Conservation (phyloP, 345 rosid genomes). For the Nasturtium officinale region DNA sequence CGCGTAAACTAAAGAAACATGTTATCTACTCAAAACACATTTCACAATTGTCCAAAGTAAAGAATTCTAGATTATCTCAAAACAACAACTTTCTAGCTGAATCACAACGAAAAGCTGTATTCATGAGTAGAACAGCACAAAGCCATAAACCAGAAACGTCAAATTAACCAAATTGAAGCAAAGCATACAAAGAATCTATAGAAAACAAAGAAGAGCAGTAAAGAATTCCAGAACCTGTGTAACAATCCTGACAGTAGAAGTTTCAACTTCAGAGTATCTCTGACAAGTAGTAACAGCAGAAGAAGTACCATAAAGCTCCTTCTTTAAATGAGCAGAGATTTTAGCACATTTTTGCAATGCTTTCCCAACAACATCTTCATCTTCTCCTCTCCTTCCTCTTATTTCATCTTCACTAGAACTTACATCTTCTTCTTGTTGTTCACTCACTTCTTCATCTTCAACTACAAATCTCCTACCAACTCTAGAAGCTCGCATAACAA, state of each 20-base stretch:
- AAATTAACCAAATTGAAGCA: background rate
- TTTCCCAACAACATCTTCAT: slow-evolving; percentile 82
- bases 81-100: slow-evolving; percentile 13
- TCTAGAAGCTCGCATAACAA: slow-evolving; percentile 45
- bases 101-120: slow-evolving; percentile 1
- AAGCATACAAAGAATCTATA: background rate
- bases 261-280: slow-evolving; percentile 79
- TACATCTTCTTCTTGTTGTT: slow-evolving; percentile 24
- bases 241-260: slow-evolving; percentile 79
- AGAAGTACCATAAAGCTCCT: slow-evolving; percentile 78
- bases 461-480: slow-evolving; percentile 69
- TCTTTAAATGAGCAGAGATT: slow-evolving; percentile 74
- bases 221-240: slow-evolving; percentile 63
- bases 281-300: slow-evolving; percentile 56
- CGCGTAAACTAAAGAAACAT: background rate
- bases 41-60: background rate
- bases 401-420: slow-evolving; percentile 58
- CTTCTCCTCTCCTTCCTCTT: slow-evolving; percentile 35
- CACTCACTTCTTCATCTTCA: slow-evolving; percentile 69
- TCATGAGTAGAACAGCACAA: background rate
- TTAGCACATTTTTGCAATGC: slow-evolving; percentile 87
- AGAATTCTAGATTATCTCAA: background rate
- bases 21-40: slow-evolving; percentile 10
- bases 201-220: background rate
- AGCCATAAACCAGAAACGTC: background rate